Evolutionary conservation across 2,329 filamentous ascomycete genomes (phyloP).

Genomic region (Lachnellula arida): DNA sequence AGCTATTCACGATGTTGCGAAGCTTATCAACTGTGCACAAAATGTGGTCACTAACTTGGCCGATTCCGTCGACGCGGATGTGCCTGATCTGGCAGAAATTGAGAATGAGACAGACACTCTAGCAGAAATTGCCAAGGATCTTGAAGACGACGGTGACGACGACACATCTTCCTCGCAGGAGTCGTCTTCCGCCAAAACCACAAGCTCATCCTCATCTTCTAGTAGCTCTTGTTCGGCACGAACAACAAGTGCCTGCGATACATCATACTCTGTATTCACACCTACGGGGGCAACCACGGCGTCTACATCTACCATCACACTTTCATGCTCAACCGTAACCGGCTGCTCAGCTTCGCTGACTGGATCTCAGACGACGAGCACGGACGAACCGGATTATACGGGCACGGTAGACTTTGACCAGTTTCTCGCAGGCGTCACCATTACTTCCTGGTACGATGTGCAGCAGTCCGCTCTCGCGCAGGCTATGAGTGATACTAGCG

Average conservation of each 20-base stretch:
- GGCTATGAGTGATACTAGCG: not conserved
- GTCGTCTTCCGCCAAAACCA: not conserved
- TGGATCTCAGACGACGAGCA: not conserved
- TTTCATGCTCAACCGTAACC: not conserved
- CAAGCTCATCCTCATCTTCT: not conserved
- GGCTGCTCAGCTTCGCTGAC: not conserved
- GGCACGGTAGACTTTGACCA: not conserved
- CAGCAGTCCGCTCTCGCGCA: not conserved
- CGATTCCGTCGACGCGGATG: slow-evolving; percentile 4
- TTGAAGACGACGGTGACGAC: slow-evolving; percentile 3
- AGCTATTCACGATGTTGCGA: slow-evolving; percentile 6
- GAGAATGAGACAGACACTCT: slow-evolving; percentile 10
- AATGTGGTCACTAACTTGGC: slow-evolving; percentile 9
- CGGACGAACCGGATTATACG: not conserved
- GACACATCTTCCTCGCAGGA: not conserved
- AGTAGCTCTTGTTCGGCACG: not conserved
- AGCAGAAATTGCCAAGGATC: slow-evolving; percentile 2
- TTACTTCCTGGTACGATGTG: not conserved
- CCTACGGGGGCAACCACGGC: too few species aligned
- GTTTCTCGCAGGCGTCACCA: not conserved
- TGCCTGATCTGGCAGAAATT: slow-evolving; percentile 2
- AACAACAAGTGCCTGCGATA: too few species aligned
- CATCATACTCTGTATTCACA: too few species aligned
- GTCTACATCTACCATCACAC: too few species aligned
- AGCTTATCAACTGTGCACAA: slow-evolving; percentile 9